Percentiles rank a stretch among this genome's conserved stretches.
Conservation (phyloP, 768 basidiomycete species). For the Pleurotus citrinopileatus region DNA sequence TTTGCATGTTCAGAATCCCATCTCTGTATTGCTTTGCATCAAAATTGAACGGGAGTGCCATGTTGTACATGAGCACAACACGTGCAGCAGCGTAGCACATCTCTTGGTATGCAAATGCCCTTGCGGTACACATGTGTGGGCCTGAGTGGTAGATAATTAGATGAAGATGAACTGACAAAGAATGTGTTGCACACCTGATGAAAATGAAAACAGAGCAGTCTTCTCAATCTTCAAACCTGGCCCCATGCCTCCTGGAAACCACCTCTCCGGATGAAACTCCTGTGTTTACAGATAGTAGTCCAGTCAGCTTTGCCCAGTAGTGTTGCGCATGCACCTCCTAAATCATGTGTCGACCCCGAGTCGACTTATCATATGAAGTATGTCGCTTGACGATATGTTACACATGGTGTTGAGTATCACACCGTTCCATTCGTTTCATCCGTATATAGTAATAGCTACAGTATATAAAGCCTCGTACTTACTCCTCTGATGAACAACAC, state of each 20-base stretch:
- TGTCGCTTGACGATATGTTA: too few species aligned
- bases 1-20: conserved; percentile 27
- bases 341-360: too few species aligned
- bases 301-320: too few species aligned
- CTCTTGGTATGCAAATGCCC: conserved; percentile 26
- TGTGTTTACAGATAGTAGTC: neutral
- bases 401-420: too few species aligned
- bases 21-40: conserved; percentile 21
- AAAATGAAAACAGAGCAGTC: conserved; percentile 24
- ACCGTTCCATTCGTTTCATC: too few species aligned
- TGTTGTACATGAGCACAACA: conserved; percentile 25
- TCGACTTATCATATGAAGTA: too few species aligned
- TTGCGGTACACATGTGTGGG: conserved; percentile 28
- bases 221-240: conserved; percentile 21
- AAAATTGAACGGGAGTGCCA: conserved; percentile 23
- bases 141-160: conserved; percentile 17
- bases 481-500: too few species aligned
- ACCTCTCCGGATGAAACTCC: conserved; percentile 28
- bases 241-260: conserved; percentile 29
- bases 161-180: neutral
- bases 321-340: too few species aligned
- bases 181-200: conserved; percentile 16
- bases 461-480: too few species aligned
- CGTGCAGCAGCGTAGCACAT: conserved; percentile 23
- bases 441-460: too few species aligned